phyloP scores from a whole-genome alignment of 1,284 basidiomycete species.

The Rhodotorula sp. region DNA sequence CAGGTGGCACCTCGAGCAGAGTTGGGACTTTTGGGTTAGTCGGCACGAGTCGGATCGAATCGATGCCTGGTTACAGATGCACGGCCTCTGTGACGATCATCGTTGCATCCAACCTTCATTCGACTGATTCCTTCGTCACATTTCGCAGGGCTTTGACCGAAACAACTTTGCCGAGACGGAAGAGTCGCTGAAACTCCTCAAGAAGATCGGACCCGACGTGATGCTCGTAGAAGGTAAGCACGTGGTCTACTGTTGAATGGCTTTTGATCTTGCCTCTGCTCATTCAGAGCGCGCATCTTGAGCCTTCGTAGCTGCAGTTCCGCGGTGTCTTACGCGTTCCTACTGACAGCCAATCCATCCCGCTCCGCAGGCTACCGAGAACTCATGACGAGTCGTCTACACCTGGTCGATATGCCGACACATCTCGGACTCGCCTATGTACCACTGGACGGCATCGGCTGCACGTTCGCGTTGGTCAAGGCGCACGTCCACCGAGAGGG shows the following conservation, averaged over 20 bases:
- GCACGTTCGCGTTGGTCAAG: constrained; percentile 36
- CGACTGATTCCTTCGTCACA: no score
- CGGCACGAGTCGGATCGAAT: no score
- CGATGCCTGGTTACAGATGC: no score
- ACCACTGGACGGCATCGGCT: constrained; percentile 37
- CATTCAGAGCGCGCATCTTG: no score
- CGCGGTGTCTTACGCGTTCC: no score
- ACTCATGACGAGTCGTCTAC: constrained; percentile 18
- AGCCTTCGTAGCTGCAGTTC: no score
- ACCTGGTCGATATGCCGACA: constrained; percentile 38
- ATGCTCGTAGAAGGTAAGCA: constrained; percentile 31
- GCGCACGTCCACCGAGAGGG: constrained; percentile 36
- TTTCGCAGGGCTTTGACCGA: constrained; percentile 28
- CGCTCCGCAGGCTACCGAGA: constrained; percentile 21
- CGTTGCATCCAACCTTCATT: no score
- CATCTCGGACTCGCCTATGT: constrained; percentile 32
- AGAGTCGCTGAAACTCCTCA: constrained; percentile 19
- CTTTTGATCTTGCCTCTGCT: no score
- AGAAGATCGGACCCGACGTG: constrained; percentile 24
- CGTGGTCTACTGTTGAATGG: no score
- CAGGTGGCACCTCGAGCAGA: constrained; percentile 22
- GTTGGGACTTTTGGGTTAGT: constrained; percentile 37
- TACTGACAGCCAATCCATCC: no score
- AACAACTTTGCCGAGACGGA: constrained; percentile 39
- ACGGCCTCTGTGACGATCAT: no score